Base-by-base conservation (phyloP, 257 asterid genomes). In the Linderniella brevidens region DNA sequence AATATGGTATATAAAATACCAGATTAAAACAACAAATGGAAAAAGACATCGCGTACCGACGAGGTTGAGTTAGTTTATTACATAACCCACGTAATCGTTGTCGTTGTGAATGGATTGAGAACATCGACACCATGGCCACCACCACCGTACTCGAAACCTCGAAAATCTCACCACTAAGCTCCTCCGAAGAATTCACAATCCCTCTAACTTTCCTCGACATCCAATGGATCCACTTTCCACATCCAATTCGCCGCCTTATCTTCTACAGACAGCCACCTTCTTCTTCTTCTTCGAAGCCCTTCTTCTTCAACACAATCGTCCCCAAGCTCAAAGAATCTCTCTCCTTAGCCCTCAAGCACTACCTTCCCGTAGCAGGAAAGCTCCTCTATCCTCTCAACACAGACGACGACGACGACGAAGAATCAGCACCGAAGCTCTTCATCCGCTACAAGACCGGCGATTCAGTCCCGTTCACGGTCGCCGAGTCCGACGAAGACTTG, bases 311-410 rank as follows among this genome's bases (percentile, higher is more conserved):
- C 13, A 48, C 64, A 17, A n/a, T 56, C 16, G 20, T 20, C 9
- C 38, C 54, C 9, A 37, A 29, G 25, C 54, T 48, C 25, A 48
- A 37, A 19, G 14, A 57, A 1, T 80, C 81, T 0, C 75, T 77
- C 54, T 69, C 81, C 41, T 49, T 66, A 39, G 17, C 84, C 39
- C 81, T 80, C 50, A 68, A 53, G 15, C 70, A 74, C 63, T 71
- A 57, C 59, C 43, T 63, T 9, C 77, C 84, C 0, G 36, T 68
- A 0, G 68, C 81, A 4, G 74, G 81, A n/a, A 69, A 72, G 9
- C 41, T 72, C 19, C 46, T 69, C 41, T 54, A 36, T 51, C 77
- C 80, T 5, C 5, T 35, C 0, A 46, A 58, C 61, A 13, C 63
- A n/a, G n/a, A n/a, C n/a, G n/a, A n/a, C n/a, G n/a, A n/a, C n/a